Base-by-base conservation (phyloP, 306 rosid genomes). In the Quercus rubra region DNA sequence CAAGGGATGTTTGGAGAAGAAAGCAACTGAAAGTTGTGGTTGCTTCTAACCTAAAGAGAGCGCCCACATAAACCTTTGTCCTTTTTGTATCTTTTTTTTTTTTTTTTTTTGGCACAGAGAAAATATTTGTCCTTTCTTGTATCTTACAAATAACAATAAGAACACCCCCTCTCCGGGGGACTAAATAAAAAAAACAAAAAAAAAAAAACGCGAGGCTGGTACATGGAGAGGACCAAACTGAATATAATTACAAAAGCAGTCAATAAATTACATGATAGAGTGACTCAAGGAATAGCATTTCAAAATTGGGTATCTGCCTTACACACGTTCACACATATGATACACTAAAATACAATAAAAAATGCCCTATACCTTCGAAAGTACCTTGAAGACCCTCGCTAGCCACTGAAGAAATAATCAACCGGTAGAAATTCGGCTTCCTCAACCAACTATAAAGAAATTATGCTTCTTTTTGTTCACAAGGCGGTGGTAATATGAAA, bases 291-390 rank as follows among this genome's bases (percentile, higher is more conserved):
- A 46, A 55, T 51, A 27, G 76, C 68, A 56, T 74, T 55, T 80
- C 89, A 86, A 86, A 86, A 86, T 86, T 69, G 72, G 77, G 63
- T 51, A 68, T 80, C 83, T 55, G 81, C 76, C 62, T 77, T 69
- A 77, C 77, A 77, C 74, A 33, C 80, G 62, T 55, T 43, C 81
- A 79, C 85, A 77, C 83, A 71, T 82, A 85, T 78, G 81, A 59
- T 86, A 83, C 85, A 80, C 83, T 70, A 74, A 61, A 63, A 78
- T 61, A 86, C 81, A 71, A 13, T 27, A 80, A 30, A 57, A 76
- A 35, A 69, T 58, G 41, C 71, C 64, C 70, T 76, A 59, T 55
- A 64, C 18, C 74, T 79, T 49, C 56, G 4, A 0, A 67, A 3
- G 19, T 30, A 66, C 25, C 52, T 64, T 62, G 77, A 71, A 43